These are phyloP conservation scores for Yamadazyma mexicana DNA, from an alignment of 1,139 yeast genomes.

Conservation along the genomic window DNA sequence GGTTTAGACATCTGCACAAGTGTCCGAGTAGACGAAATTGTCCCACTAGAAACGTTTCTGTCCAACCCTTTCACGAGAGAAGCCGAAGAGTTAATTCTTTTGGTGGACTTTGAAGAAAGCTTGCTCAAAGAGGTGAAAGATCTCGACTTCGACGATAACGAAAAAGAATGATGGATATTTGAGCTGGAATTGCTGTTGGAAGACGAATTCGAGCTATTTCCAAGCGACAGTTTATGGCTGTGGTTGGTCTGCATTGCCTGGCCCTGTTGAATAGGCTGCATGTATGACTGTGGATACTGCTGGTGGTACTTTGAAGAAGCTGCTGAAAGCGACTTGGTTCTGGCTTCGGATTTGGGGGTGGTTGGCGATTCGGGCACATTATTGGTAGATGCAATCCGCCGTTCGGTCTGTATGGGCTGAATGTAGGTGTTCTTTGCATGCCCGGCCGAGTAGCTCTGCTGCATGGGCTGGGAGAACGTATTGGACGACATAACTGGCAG, in stretches of 20 bases:
- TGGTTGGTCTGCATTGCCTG: slow-evolving; percentile 12
- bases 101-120: slow-evolving; percentile 43
- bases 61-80: slow-evolving; percentile 32
- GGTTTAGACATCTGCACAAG: slow-evolving; percentile 46
- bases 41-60: slow-evolving; percentile 30
- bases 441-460: too few relatives aligned
- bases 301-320: slow-evolving; percentile 13
- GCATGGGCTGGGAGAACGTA: too few relatives aligned
- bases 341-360: slow-evolving; percentile 17
- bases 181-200: slow-evolving; percentile 10
- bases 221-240: slow-evolving; percentile 3
- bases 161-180: slow-evolving; percentile 35
- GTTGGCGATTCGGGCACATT: slow-evolving; percentile 17
- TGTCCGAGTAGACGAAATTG: slow-evolving; percentile 36
- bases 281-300: slow-evolving; percentile 10
- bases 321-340: slow-evolving; percentile 24
- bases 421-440: slow-evolving; percentile 9
- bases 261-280: slow-evolving; percentile 19
- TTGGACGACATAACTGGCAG: not conserved
- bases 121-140: slow-evolving; percentile 46
- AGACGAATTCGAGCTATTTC: slow-evolving; percentile 19
- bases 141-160: slow-evolving; percentile 42
- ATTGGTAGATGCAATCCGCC: slow-evolving; percentile 30
- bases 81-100: slow-evolving; percentile 39
- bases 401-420: slow-evolving; percentile 23